Base-by-base conservation (phyloP, 352 stramenopile species). In the Lagenidium giganteum region DNA sequence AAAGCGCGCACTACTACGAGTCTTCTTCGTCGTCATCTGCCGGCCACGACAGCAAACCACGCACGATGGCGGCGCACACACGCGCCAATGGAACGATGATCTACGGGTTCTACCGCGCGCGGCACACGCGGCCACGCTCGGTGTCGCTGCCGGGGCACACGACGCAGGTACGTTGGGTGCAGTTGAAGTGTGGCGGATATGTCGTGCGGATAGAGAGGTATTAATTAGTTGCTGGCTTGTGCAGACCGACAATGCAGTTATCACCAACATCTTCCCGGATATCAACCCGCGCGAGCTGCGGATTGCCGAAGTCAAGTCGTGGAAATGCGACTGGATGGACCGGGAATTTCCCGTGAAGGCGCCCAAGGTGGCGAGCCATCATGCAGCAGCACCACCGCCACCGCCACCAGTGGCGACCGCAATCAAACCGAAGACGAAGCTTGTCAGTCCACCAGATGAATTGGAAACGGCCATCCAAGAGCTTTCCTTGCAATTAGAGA, bases 261-360 rank as follows among this genome's bases (percentile, higher is more conserved):
- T 84, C 49, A 51, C 66, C 25, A 74, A 78, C 16, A 88, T 93
- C 14, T 93, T 93, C 34, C 76, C 76, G 1, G 81, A 93, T 51
- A 61, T 93, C 18, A 85, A 85, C 37, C 78, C 80, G 18, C 67
- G 77, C n/a, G 69, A 86, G 24, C 52, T 93, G 38, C 62, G 81
- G n/a, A 73, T 93, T 42, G 79, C 75, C 20, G 81, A 93, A 51
- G 78, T 93, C 0, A 77, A 73, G n/a, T 84, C 70, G 7, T 93
- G 81, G 81, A 29, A 75, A n/a, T 87, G 73, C 53, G 42, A 44
- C 13, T 93, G 78, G 81, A 87, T 89, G 74, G 35, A 83, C 5
- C 46, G 50, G 17, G 32, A 70, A 0, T 76, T 71, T 31, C 35
- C n/a, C n/a, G n/a, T n/a, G n/a, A n/a, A n/a, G n/a, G n/a, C n/a